Evolutionary conservation across 2,329 filamentous ascomycete species (phyloP), one percentile per base, ranked within the genome.

Genomic region (Epicoccum sorghinum): DNA sequence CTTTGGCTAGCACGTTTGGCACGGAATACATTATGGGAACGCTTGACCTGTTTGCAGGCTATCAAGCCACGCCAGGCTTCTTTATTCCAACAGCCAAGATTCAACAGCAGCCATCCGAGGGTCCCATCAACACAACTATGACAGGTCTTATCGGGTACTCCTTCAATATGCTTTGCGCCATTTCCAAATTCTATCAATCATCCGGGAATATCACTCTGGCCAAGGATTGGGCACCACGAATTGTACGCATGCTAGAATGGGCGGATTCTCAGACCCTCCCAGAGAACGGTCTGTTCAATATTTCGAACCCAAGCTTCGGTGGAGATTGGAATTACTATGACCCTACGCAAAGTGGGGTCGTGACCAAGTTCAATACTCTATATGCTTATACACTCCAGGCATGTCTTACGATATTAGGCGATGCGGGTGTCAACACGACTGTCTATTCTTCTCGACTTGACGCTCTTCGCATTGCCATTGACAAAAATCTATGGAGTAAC

Each of bases 261-360:
- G 70, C 73, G 22, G 18, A 71, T 47, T 71, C 69, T 14, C 67
- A 74, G 43, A 53, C 59, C 3, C 49, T 61, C 9, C 53, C 45
- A 18, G 36, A 45, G 4, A 59, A 9, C n/a, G 59, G 61, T 13
- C 23, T 54, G 1, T 66, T 74, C 58, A 69, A 67, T 30, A 36
- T 74, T 8, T 58, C 65, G 2, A 61, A 70, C 14, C 23, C 60
- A 5, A 60, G 57, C 0, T 62, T 74, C n/a, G 68, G 64, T 0
- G 69, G 70, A 1, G 72, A 75, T 35, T 75, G 72, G 71, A 70
- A 74, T 48, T 72, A 73, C 51, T 75, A 74, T 52, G 71, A 75
- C 25, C 64, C 68, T 1, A 7, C 58, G 4, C 72, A 74, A 33
- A 45, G 57, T 8, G 70, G 70, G 9, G 60, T 65, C 3, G 63